Percentiles rank a stretch among this genome's conserved stretches.
These are phyloP conservation scores for Candida palmyrensis DNA, from an alignment of 805 yeast genomes.

Conservation along the genomic window DNA sequence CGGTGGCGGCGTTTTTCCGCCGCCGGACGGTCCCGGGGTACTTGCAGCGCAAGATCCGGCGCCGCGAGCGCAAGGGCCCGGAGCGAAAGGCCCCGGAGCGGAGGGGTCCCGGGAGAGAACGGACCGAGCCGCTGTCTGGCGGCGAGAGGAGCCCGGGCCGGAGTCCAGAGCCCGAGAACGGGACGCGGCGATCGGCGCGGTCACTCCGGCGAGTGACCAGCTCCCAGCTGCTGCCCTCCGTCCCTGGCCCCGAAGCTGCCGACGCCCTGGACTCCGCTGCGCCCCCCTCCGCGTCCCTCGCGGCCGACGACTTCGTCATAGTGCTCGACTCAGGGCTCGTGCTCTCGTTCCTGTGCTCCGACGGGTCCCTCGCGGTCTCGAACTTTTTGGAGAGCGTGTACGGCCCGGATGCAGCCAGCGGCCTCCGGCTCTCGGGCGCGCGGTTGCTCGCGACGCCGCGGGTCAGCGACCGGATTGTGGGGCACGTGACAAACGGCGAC, in stretches of 20 bases:
- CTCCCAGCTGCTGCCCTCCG: too few species aligned
- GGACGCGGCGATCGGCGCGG: too few species aligned
- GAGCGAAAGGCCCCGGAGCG: conserved; percentile 3
- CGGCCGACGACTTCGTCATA: conserved; percentile 45
- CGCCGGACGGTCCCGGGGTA: conserved; percentile 47
- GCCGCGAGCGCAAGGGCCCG: conserved; percentile 10
- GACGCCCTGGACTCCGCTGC: neutral
- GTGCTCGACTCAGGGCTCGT: conserved; percentile 49
- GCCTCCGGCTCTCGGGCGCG: conserved; percentile 39
- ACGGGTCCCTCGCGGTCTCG: conserved; percentile 35
- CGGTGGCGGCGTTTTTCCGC: conserved; percentile 59
- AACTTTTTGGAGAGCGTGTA: conserved; percentile 20
- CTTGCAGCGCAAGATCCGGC: conserved; percentile 27
- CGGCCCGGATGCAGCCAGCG: conserved; percentile 5
- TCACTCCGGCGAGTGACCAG: conserved; percentile 10
- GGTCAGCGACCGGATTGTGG: conserved; percentile 66
- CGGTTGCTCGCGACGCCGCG: conserved; percentile 63
- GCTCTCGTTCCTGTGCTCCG: conserved; percentile 43
- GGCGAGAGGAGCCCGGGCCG: too few species aligned
- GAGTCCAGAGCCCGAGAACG: too few species aligned
- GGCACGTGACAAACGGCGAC: conserved; percentile 44
- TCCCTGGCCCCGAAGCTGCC: too few species aligned
- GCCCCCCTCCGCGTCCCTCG: neutral
- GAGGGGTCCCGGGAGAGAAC: conserved; percentile 24
- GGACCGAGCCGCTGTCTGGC: conserved; percentile 13